Base-by-base conservation (phyloP, 208 protist genomes). In the Phytomonas sp. region DNA sequence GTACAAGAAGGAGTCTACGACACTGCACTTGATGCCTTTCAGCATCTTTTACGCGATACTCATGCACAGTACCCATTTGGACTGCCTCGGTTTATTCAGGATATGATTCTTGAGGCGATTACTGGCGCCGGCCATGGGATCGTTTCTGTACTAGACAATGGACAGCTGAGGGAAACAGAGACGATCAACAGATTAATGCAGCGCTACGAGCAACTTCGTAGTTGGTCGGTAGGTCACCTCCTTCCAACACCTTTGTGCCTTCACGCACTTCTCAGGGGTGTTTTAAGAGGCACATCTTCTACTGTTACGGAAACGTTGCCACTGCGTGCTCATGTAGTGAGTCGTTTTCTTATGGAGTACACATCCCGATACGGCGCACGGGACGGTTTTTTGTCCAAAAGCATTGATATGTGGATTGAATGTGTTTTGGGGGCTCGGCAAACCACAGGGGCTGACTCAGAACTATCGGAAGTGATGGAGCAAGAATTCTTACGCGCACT, bases 21-120 rank as follows among this genome's bases (percentile, higher is more conserved):
- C 17, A 81, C 68, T 17, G 88, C 88, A 9, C 51, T 93, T 17
- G 46, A 20, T 31, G 77, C 80, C 28, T 79, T 89, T 40, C 59
- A 72, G 61, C 34, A 73, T 29, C 76, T 91, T 34, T 64, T 93
- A 46, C 60, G 46, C 5, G 46, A 56, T 56, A 56, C 46, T 56
- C 46, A 26, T 56, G 17, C 17, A 5, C 46, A 56, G 6, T 56
- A 56, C 6, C 46, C 46, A 56, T 56, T 23, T 26, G 46, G 46
- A 17, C 1, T 56, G 20, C 46, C 51, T 17, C 51, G 23, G 31
- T 32, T 60, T 36, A 34, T 62, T 31, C 67, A 60, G 66, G 34
- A 64, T 31, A 62, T 32, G 29, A 29, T 56, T 29, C 53, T 71
- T 1, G 68, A 71, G 59, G 56, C 68, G 29, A 61, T 64, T 33